A percentile compares a stretch with the other conserved stretches of the same genome.
phyloP scores from a whole-genome alignment of 1,139 yeast species.

The Zygotorulaspora mrakii region DNA sequence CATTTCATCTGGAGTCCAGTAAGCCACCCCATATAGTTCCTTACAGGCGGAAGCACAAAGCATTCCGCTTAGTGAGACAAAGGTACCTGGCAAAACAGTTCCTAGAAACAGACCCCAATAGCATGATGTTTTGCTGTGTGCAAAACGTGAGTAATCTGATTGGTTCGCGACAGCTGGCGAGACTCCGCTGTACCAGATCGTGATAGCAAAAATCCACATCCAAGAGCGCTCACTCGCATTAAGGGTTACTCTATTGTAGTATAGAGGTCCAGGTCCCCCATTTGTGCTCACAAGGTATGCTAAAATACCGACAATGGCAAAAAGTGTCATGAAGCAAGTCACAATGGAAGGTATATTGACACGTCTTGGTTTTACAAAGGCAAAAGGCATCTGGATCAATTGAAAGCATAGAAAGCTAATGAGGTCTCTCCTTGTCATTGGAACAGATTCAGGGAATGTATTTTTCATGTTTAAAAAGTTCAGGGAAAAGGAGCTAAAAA shows the following conservation, averaged over 20 bases:
- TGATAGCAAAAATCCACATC: slow-evolving; percentile 37
- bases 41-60: slow-evolving; percentile 33
- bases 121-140: slow-evolving; percentile 26
- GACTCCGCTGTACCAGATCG: slow-evolving; percentile 37
- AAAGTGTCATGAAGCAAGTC: slow-evolving; percentile 23
- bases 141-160: slow-evolving; percentile 38
- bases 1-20: slow-evolving; percentile 37
- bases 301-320: slow-evolving; percentile 27
- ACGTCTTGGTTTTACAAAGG: slow-evolving; percentile 28
- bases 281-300: slow-evolving; percentile 25
- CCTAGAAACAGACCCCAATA: slow-evolving; percentile 24
- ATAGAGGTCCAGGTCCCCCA: slow-evolving; percentile 33
- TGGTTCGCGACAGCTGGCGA: slow-evolving; percentile 38
- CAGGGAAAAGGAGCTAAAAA: slow-evolving; percentile 28
- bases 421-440: slow-evolving; percentile 32
- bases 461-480: slow-evolving; percentile 28
- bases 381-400: slow-evolving; percentile 30
- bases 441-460: slow-evolving; percentile 26
- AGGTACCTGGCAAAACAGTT: slow-evolving; percentile 30
- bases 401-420: slow-evolving; percentile 34
- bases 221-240: slow-evolving; percentile 25
- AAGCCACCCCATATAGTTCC: slow-evolving; percentile 30
- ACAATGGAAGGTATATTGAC: slow-evolving; percentile 18
- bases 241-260: slow-evolving; percentile 16
- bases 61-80: slow-evolving; percentile 38